Percentiles rank a stretch among this genome's conserved stretches.
Conservation (phyloP, 148 eudicot species). For the Heliamphora exappendiculata region DNA sequence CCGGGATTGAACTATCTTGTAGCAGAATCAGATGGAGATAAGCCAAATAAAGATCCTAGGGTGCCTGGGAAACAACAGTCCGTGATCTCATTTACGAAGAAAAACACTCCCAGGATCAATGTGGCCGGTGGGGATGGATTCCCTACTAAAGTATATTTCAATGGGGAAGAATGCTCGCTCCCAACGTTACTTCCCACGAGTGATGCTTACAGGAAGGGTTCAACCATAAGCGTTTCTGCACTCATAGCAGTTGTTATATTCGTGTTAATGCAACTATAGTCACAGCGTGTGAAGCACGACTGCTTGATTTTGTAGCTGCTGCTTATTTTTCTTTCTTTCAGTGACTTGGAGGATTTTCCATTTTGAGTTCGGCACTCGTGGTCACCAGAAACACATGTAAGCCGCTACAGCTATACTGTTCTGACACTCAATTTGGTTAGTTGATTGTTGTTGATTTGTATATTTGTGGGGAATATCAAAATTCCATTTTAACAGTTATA, state of each 20-base stretch:
- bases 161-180: constrained; percentile 73
- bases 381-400: neutral
- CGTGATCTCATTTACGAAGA: constrained; percentile 59
- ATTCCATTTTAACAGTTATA: neutral
- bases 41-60: constrained; percentile 38
- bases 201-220: constrained; percentile 24
- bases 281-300: neutral
- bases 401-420: neutral
- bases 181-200: constrained; percentile 43
- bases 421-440: neutral
- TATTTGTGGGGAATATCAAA: neutral
- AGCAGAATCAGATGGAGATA: constrained; percentile 47
- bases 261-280: constrained; percentile 31
- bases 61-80: constrained; percentile 80
- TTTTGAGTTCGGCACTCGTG: neutral
- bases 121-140: constrained; percentile 52
- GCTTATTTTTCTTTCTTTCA: constrained; percentile 31
- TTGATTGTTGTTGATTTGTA: neutral
- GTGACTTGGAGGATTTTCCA: constrained; percentile 12
- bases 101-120: constrained; percentile 34
- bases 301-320: constrained; percentile 13
- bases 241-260: constrained; percentile 28
- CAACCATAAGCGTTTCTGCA: constrained; percentile 16
- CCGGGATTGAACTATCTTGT: constrained; percentile 61
- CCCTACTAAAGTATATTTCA: constrained; percentile 60